Base-by-base conservation (phyloP, 2,329 filamentous ascomycete genomes). In the Pseudopyrenochaeta lycopersici region DNA sequence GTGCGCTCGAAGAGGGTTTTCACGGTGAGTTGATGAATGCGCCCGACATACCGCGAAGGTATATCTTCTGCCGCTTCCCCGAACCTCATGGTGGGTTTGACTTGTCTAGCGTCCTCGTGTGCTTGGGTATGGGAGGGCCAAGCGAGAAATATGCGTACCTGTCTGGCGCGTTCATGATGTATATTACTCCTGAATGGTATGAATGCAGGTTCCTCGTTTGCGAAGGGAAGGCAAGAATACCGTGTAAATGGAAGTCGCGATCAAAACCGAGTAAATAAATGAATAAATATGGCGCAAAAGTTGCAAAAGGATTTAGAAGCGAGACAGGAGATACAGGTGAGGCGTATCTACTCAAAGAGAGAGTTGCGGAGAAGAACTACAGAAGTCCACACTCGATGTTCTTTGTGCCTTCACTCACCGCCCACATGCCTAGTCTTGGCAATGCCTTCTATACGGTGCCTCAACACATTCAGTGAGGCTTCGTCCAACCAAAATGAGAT, bases 131-230 rank as follows among this genome's bases (percentile, higher is more conserved):
- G n/a, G 48, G 40, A 20, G 32, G 27, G 9, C 42, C 33, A 35
- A 42, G 43, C 23, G 21, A 17, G 12, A 39, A 33, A 38, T 27
- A 27, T 27, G 62, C 71, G 17, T 71, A 75, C 73, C 73, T 70
- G 50, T 76, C 73, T 41, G 73, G 73, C 36, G 73, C 73, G 70
- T 76, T 76, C 73, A 76, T 76, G 3, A 27, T 72, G 63, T 29
- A 12, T 46, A 21, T 45, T n/a, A 44, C 52, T 45, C 46, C 18
- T 18, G 36, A 31, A 12, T 20, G 3, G 32, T 30, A 41, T 18
- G 42, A 4, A 36, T 33, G 41, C 18, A n/a, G 18, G 20, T 56
- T 38, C 46, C 47, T 42, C 40, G 20, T 23, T 32, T 48, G 30
- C 35, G 47, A 35, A 51, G 33, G 39, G 21, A 32, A 33, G 39